Base-by-base conservation (phyloP, 1,139 yeast genomes). In the Geotrichum aggregatum region DNA sequence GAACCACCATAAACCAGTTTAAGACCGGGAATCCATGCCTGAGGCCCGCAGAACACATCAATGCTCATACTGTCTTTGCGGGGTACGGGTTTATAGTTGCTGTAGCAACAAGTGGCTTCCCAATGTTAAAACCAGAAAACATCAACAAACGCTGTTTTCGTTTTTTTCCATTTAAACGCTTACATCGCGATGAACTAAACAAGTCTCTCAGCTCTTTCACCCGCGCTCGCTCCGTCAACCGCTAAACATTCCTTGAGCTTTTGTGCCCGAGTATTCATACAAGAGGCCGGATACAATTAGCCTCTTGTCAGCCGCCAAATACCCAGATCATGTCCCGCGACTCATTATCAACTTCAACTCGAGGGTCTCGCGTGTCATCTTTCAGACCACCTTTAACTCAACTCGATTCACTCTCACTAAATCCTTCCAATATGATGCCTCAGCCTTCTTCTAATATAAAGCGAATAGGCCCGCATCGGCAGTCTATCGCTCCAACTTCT, bases 391-490 rank as follows among this genome's bases (percentile, higher is more conserved):
- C 44, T 21, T 40, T 40, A 40, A 40, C 14, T 16, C 44, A 40
- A 40, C 13, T 40, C 18, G 44, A 40, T 26, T 40, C 44, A 40
- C 44, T 40, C 18, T 22, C 44, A 5, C 24, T 40, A 26, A 40
- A 40, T 16, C 24, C 44, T 24, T 26, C 33, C 7, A 36, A 40
- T 26, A 28, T 34, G 42, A 49, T 45, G 39, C 48, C 56, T 11
- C 58, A 49, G 21, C 53, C 61, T 26, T 52, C 57, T 31, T 55
- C 63, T 10, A 56, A 54, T 14, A 45, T 60, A 19, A 46, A 61
- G 35, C 44, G 44, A 22, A 57, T 57, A 36, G 61, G 59, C 8
- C 59, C 63, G n/a, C 55, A 52, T 24, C 42, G 62, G 35, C 59
- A 58, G 8, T 59, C 63, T 3, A 24, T 60, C 46, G 57, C 56